Conservation (phyloP, 2,329 filamentous ascomycete species). For the Pseudogymnoascus sp. region DNA sequence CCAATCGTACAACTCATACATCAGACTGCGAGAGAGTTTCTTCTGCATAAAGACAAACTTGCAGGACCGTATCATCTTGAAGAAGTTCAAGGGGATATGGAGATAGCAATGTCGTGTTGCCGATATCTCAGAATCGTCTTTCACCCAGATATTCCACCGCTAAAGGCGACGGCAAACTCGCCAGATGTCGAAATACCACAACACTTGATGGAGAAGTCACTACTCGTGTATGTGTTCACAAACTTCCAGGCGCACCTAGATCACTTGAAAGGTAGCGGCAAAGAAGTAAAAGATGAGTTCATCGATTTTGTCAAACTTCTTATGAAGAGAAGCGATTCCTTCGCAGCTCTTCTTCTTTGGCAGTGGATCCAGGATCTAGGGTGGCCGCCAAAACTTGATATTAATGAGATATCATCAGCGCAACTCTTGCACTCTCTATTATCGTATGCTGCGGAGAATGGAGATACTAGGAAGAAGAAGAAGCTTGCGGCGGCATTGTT, state of each 20-base stretch:
- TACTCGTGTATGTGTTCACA: neutral
- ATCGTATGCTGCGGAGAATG: neutral
- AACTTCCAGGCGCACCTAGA: neutral
- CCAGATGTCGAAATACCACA: neutral
- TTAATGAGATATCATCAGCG: neutral
- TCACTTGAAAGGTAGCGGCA: neutral
- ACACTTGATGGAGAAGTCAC: neutral
- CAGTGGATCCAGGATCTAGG: neutral
- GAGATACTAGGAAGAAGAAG: neutral
- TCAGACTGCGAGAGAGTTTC: constrained; percentile 11
- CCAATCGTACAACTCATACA: constrained; percentile 9
- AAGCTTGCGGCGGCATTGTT: neutral
- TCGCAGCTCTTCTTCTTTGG: neutral
- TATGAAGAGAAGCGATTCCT: neutral
- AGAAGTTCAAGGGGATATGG: neutral
- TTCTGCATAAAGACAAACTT: neutral
- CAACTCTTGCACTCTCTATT: neutral
- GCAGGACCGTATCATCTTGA: neutral
- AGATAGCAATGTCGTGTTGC: neutral
- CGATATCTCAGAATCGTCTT: neutral
- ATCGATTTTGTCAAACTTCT: neutral
- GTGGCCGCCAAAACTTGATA: neutral
- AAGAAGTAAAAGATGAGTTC: neutral
- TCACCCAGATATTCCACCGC: neutral
- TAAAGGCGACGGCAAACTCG: neutral